Percentiles rank a stretch among this genome's conserved stretches.
phyloP scores from a whole-genome alignment of 1,139 yeast species.

The Sugiyamaella novakii region DNA sequence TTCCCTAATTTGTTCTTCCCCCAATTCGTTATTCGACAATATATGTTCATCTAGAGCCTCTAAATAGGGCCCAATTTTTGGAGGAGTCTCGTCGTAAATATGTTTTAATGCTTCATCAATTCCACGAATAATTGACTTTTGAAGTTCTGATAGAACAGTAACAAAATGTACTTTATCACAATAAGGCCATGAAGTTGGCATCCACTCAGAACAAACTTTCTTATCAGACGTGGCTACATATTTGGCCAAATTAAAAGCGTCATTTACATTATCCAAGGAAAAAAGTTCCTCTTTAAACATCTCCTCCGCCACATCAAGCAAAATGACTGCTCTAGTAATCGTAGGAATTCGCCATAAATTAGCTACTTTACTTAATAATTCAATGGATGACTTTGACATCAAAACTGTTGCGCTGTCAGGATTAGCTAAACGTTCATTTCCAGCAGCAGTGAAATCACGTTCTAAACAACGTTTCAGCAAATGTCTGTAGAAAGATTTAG shows the following conservation, averaged over 20 bases:
- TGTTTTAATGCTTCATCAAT: slow-evolving; percentile 51
- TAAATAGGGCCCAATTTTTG: slow-evolving; percentile 62
- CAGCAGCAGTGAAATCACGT: slow-evolving; percentile 38
- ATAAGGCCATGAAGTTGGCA: slow-evolving; percentile 51
- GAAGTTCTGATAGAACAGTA: slow-evolving; percentile 51
- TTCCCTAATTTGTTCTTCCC: background rate
- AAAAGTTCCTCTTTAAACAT: slow-evolving; percentile 65
- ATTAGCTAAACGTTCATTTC: slow-evolving; percentile 30
- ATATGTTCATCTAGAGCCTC: slow-evolving; percentile 55
- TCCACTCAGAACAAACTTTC: slow-evolving; percentile 42
- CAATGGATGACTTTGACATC: slow-evolving; percentile 46
- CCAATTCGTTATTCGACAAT: slow-evolving; percentile 51
- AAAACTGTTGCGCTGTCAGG: slow-evolving; percentile 41
- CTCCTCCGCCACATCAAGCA: slow-evolving; percentile 49
- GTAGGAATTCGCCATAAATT: slow-evolving; percentile 63
- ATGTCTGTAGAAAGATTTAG: slow-evolving; percentile 47
- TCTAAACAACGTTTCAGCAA: slow-evolving; percentile 39
- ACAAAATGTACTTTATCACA: slow-evolving; percentile 58
- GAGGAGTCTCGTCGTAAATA: slow-evolving; percentile 56
- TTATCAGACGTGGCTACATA: slow-evolving; percentile 43
- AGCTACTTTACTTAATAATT: slow-evolving; percentile 51
- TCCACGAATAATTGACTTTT: slow-evolving; percentile 52
- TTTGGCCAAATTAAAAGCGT: slow-evolving; percentile 49
- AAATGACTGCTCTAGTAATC: slow-evolving; percentile 54
- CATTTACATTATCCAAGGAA: slow-evolving; percentile 57